phyloP scores from a whole-genome alignment of 139 green algal species.

The Pleodorina starrii region DNA sequence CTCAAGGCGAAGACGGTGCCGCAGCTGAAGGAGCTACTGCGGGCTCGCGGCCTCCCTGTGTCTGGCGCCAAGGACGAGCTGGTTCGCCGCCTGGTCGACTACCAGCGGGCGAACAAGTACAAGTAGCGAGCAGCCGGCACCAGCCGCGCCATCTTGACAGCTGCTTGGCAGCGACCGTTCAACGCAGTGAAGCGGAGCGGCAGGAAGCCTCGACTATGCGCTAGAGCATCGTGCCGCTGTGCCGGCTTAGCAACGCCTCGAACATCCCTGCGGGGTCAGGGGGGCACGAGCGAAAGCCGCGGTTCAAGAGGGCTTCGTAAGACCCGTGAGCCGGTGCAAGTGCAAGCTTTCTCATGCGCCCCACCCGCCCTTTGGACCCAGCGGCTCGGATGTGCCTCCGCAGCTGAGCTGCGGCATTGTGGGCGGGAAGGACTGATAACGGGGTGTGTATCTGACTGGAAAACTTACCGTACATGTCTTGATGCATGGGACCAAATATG shows the following conservation, averaged over 20 bases:
- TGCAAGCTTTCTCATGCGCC: too few relatives aligned
- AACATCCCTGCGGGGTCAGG: constrained; percentile 54
- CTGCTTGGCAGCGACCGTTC: too few relatives aligned
- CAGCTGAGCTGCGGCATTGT: too few relatives aligned
- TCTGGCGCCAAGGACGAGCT: constrained; percentile 54
- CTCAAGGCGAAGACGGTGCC: constrained; percentile 46
- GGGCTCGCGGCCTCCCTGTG: neutral
- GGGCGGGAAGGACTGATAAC: too few relatives aligned
- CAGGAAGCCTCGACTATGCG: neutral
- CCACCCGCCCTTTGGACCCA: too few relatives aligned
- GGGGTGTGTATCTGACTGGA: neutral
- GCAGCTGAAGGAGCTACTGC: constrained; percentile 44
- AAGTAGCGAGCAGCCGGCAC: neutral
- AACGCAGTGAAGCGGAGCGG: too few relatives aligned
- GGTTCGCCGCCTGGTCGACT: constrained; percentile 29
- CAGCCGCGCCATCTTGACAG: too few relatives aligned
- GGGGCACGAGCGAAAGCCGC: too few relatives aligned
- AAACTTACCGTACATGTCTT: constrained; percentile 77
- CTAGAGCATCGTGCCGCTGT: constrained; percentile 52
- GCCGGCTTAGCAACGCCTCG: constrained; percentile 67
- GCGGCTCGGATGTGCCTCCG: too few relatives aligned
- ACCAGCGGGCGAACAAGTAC: constrained; percentile 29
- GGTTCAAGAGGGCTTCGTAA: too few relatives aligned
- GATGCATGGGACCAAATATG: constrained; percentile 66
- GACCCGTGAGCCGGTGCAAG: too few relatives aligned